These are phyloP conservation scores for Cladophialophora bantiana DNA, from an alignment of 2,329 filamentous ascomycete species.

Conservation along the genomic window DNA sequence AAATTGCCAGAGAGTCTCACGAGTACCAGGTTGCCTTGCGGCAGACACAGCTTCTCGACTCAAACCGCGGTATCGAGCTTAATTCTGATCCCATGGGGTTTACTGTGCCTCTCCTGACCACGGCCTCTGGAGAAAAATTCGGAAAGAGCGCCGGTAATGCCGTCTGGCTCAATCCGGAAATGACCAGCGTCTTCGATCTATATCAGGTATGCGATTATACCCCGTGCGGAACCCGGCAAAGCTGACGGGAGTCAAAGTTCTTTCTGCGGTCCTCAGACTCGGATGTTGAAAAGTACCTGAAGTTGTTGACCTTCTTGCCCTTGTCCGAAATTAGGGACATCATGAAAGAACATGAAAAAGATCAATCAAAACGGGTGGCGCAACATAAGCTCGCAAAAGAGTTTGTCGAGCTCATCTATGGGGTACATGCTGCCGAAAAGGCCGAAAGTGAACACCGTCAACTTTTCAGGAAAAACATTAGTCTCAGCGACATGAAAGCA, in stretches of 20 bases:
- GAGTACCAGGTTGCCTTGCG: slow-evolving; percentile 43
- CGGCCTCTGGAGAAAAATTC: slow-evolving; percentile 84
- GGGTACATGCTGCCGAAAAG: slow-evolving; percentile 66
- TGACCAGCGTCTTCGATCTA: slow-evolving; percentile 83
- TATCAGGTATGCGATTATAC: slow-evolving; percentile 66
- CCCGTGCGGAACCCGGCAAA: not conserved
- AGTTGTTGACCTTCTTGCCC: slow-evolving; percentile 89
- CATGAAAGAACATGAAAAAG: slow-evolving; percentile 71
- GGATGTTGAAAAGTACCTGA: slow-evolving; percentile 81
- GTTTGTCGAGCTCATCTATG: slow-evolving; percentile 81
- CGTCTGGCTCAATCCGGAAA: slow-evolving; percentile 83
- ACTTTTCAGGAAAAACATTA: slow-evolving; percentile 48
- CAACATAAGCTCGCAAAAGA: slow-evolving; percentile 86
- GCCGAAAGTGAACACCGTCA: slow-evolving; percentile 66
- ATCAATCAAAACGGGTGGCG: slow-evolving; percentile 75
- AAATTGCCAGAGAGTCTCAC: slow-evolving; percentile 67
- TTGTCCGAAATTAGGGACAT: slow-evolving; percentile 69
- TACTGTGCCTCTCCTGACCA: slow-evolving; percentile 88
- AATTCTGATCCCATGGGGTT: slow-evolving; percentile 74
- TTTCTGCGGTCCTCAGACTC: slow-evolving; percentile 83
- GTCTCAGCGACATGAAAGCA: slow-evolving; percentile 37
- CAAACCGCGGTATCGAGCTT: slow-evolving; percentile 36
- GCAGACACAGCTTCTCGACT: slow-evolving; percentile 29
- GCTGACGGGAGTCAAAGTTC: slow-evolving; percentile 62
- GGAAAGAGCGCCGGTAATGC: slow-evolving; percentile 95